Base-by-base conservation (phyloP, 768 basidiomycete species). In the Nidularia pulvinata region DNA sequence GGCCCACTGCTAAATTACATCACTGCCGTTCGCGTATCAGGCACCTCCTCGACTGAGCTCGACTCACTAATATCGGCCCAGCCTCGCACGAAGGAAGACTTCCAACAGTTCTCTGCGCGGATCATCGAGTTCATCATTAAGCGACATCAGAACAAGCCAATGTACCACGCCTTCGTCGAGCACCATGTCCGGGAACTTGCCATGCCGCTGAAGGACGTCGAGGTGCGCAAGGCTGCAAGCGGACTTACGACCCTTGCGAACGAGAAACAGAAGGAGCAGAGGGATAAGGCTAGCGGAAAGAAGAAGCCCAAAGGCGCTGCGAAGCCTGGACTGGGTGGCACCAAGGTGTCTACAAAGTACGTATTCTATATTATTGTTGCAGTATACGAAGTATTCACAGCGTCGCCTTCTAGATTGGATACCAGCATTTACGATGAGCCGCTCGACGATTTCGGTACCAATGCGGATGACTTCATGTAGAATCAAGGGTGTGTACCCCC, bases 231-330 rank as follows among this genome's bases (percentile, higher is more conserved):
- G 66, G 91, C 84, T 0, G 91, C 93, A 0, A 89, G 85, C 48
- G 85, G 78, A 3, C 74, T 99, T 51, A 93, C 91, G 13, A 88
- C 91, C 2, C 77, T 98, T 5, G 90, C 94, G 48, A 98, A 96
- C 63, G 93, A 95, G 75, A 99, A 98, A 75, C 92, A 95, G 73
- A 91, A 85, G 71, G 93, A 93, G 65, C 86, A 89, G 61, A 81
- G 88, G 57, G 93, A 95, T 35, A 92, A 89, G 68, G 78, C 85
- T 2, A 87, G 84, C 55, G 93, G 93, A 33, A 97, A 95, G 83
- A 96, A 94, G 77, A 95, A 95, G 75, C 72, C 79, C 45, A 90
- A 91, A 72, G 70, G 77, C 6, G 69, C 80, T 0, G 68, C 77
- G 14, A 97, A 91, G 67, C 95, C 95, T 22, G 81, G 69, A 4